Base-by-base conservation (phyloP, 1,139 yeast species). In the Debaryomyces nepalensis region DNA sequence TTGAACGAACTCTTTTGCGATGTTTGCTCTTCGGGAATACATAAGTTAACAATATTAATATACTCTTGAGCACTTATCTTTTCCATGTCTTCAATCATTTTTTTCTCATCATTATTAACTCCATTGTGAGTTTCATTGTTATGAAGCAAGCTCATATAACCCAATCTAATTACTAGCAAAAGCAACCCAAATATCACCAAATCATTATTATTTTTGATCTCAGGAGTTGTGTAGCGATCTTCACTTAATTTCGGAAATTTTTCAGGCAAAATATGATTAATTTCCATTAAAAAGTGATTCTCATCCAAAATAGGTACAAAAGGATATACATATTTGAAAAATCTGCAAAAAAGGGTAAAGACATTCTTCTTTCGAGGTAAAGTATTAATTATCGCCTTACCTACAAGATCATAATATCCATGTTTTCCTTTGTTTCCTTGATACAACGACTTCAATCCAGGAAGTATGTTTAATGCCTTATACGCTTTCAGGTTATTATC, bases 101-200 rank as follows among this genome's bases (percentile, higher is more conserved):
- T 43, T 19, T 54, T 41, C 41, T 72, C 77, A 19, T 58, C 59
- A 4, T 55, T 60, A 22, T 52, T 54, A 43, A 66, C 66, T 32
- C 59, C 58, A 46, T 64, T 63, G 33, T 63, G 52, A 2, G 53
- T 47, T 11, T 63, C 59, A 33, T 66, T 67, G 41, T 66, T 72
- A 43, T 73, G 77, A 22, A 71, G 58, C 45, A 72, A 55, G 35
- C 71, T 64, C 65, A 71, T 58, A 47, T 70, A 71, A 1, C 76
- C 77, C 21, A 73, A 54, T 36, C 73, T 53, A 21, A 65, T 44
- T 3, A 65, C 55, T 3, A 73, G 46, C 23, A 73, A 53, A 30
- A 67, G 53, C 12, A 66, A 60, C 1, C 72, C 75, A 27, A 66
- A 43, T 1, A 61, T 53, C 34, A 55, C 57, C 40, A 73, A 59